phyloP scores from a whole-genome alignment of 352 stramenopile species.

The Pythium dissotocum region DNA sequence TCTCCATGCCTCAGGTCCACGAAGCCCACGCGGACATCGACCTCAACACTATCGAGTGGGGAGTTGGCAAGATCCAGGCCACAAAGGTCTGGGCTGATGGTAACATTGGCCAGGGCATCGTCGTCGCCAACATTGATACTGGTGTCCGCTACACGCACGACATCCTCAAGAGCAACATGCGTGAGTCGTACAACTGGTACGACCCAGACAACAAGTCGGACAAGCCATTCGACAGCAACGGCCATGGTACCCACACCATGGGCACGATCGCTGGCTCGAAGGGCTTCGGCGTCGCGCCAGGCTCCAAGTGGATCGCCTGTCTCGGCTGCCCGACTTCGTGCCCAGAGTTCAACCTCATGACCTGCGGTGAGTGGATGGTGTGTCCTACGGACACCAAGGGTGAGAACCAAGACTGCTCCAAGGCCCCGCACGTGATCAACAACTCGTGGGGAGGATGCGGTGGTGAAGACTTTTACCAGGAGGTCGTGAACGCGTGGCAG shows the following conservation, averaged over 20 bases:
- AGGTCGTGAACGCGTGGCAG: slow-evolving; percentile 25
- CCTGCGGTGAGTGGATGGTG: slow-evolving; percentile 29
- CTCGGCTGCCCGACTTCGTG: slow-evolving; percentile 7
- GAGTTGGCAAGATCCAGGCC: slow-evolving; percentile 16
- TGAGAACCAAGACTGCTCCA: slow-evolving; percentile 38
- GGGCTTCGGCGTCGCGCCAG: slow-evolving; percentile 28
- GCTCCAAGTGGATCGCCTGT: slow-evolving; percentile 36
- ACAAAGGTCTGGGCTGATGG: slow-evolving; percentile 29
- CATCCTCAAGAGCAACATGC: slow-evolving; percentile 18
- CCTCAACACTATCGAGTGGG: slow-evolving; percentile 26
- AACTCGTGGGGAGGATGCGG: slow-evolving; percentile 33
- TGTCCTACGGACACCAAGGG: slow-evolving; percentile 26
- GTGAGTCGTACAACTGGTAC: slow-evolving; percentile 27
- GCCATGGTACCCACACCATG: slow-evolving; percentile 38
- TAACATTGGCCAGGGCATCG: slow-evolving; percentile 22
- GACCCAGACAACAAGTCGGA: slow-evolving; percentile 28
- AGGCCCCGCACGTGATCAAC: slow-evolving; percentile 39
- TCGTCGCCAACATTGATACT: slow-evolving; percentile 34
- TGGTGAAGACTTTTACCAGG: slow-evolving; percentile 15
- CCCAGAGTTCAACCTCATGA: slow-evolving; percentile 23
- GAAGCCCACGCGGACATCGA: background rate
- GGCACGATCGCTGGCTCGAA: slow-evolving; percentile 32
- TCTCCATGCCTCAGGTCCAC: no score
- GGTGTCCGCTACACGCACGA: slow-evolving; percentile 32
- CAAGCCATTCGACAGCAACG: slow-evolving; percentile 27